These are phyloP conservation scores for Aspergillus sergii DNA, from an alignment of 2,329 filamentous ascomycete species.

Conservation along the genomic window DNA sequence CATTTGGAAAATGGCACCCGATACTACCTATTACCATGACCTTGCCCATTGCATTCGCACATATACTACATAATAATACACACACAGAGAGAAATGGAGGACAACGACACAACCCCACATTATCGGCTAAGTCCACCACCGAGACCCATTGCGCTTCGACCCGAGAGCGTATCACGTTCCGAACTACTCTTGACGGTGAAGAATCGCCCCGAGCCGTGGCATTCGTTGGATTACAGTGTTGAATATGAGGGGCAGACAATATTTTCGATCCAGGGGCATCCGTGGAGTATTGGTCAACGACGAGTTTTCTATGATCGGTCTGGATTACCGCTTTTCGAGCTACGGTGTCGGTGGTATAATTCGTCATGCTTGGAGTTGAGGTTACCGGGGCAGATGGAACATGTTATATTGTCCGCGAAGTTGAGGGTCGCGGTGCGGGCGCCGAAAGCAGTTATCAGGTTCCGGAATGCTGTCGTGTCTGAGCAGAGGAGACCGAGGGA, in stretches of 20 bases:
- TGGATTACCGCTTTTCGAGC: constrained; percentile 21
- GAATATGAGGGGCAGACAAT: constrained; percentile 10
- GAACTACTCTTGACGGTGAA: constrained; percentile 13
- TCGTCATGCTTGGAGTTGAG: constrained; percentile 17
- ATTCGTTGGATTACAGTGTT: constrained; percentile 20
- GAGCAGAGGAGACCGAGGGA: background rate
- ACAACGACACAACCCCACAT: background rate
- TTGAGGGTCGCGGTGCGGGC: constrained; percentile 18
- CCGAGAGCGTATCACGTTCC: constrained; percentile 13
- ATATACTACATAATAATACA: background rate
- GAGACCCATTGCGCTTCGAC: constrained; percentile 18
- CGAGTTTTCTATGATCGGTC: constrained; percentile 20
- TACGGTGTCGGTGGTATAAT: constrained; percentile 19
- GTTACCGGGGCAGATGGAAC: constrained; percentile 12
- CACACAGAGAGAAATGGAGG: background rate
- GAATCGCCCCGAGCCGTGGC: constrained; percentile 22
- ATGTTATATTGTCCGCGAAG: constrained; percentile 15
- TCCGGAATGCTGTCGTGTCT: constrained; percentile 10
- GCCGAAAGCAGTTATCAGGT: constrained; percentile 16
- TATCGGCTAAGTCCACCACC: constrained; percentile 4
- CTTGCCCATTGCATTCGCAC: background rate
- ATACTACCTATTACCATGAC: no score
- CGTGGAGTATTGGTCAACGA: constrained; percentile 17
- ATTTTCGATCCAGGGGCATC: constrained; percentile 18
- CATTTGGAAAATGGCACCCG: background rate